phyloP scores from a whole-genome alignment of 179 eudicot species.

The Spinacia oleracea region DNA sequence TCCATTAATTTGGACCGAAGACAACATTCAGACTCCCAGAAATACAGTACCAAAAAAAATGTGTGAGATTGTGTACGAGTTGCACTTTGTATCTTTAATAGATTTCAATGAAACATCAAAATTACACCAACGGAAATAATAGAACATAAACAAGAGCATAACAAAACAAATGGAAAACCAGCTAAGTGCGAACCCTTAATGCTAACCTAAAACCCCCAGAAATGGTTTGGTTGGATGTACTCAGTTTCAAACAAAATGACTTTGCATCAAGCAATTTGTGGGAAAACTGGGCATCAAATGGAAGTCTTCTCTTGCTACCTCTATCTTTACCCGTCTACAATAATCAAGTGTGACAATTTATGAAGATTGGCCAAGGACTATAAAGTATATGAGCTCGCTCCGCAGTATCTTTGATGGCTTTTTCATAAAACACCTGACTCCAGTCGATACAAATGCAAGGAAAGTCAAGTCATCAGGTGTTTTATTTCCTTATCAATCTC shows the following conservation, averaged over 20 bases:
- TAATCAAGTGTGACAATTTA: neutral
- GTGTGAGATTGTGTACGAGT: neutral
- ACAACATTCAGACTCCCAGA: neutral
- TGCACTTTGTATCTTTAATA: neutral
- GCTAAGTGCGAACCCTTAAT: too few species aligned
- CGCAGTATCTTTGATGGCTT: neutral
- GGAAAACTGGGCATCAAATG: neutral
- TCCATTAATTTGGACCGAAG: neutral
- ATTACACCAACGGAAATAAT: neutral
- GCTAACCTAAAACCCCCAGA: neutral
- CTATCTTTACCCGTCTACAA: neutral
- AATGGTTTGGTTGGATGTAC: neutral
- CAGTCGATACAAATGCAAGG: slow-evolving; percentile 4
- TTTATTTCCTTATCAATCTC: slow-evolving; percentile 63
- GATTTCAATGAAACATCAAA: neutral
- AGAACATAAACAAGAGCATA: neutral
- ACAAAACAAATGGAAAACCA: neutral
- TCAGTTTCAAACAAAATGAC: neutral
- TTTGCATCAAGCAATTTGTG: neutral
- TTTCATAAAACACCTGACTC: neutral
- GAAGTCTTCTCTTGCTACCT: neutral
- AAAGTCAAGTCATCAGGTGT: neutral
- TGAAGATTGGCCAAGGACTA: neutral
- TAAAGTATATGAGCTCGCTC: neutral
- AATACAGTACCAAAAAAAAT: too few species aligned